These are phyloP conservation scores for Suillus cothurnatus DNA, from an alignment of 768 basidiomycete species.

Conservation along the genomic window DNA sequence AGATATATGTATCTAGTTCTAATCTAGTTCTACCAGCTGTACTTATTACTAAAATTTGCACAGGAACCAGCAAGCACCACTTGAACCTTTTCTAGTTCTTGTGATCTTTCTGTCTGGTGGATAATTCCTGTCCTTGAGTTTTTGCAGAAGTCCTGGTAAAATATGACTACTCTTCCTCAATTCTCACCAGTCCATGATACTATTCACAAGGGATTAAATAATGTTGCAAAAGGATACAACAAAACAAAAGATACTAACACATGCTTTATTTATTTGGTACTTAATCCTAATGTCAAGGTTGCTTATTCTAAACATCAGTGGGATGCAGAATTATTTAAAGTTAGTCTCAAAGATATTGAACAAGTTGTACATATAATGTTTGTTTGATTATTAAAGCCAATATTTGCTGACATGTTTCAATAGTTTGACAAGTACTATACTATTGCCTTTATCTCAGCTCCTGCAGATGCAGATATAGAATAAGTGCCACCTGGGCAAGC, in stretches of 20 bases:
- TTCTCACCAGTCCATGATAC: not conserved
- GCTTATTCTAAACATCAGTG: not conserved
- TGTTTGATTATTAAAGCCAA: not conserved
- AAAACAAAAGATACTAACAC: not conserved
- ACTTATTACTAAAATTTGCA: not conserved
- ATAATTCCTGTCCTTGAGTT: not conserved
- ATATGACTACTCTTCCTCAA: not conserved
- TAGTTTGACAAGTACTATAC: not conserved
- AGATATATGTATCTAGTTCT: constrained; percentile 11
- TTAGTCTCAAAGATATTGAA: not conserved
- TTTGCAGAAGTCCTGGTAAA: not conserved
- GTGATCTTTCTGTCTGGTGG: not conserved
- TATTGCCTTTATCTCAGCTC: not conserved
- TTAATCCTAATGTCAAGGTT: constrained; percentile 5
- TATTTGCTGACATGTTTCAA: not conserved
- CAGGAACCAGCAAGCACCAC: not conserved
- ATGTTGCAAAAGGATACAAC: constrained; percentile 17
- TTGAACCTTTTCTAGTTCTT: not conserved
- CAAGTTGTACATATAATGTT: not conserved
- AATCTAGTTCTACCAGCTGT: not conserved
- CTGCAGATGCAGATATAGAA: not conserved
- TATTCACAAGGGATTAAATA: constrained; percentile 5
- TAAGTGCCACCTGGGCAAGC: not conserved
- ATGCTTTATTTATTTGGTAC: not conserved
- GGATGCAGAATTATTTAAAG: not conserved